Conservation (phyloP, 495 filamentous ascomycete genomes). For the Aspergillus conjunctus region DNA sequence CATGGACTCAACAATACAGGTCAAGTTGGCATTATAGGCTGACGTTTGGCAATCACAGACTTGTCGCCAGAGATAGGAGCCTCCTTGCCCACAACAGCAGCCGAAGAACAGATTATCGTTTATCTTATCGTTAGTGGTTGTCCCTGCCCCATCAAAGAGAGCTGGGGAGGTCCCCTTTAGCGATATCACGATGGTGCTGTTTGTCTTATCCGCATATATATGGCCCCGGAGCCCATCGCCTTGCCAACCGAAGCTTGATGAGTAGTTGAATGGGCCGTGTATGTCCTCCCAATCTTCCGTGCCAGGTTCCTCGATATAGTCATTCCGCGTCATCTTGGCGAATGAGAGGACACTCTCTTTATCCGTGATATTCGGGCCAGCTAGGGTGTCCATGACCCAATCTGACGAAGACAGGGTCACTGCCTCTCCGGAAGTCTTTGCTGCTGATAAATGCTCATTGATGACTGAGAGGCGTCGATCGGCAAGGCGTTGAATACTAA, state of each 20-base stretch:
- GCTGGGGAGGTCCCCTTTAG: conserved; percentile 89
- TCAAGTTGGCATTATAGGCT: conserved; percentile 87
- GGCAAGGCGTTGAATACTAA: conserved; percentile 75
- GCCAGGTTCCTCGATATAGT: conserved; percentile 74
- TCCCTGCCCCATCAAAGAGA: conserved; percentile 91
- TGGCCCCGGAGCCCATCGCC: conserved; percentile 87
- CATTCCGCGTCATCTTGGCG: conserved; percentile 83
- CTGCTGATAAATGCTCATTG: conserved; percentile 71
- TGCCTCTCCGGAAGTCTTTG: conserved; percentile 61
- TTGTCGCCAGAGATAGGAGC: conserved; percentile 81
- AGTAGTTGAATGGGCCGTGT: conserved; percentile 76
- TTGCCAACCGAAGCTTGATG: conserved; percentile 86
- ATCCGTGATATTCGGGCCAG: conserved; percentile 80
- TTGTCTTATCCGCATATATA: conserved; percentile 82
- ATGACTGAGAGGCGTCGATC: conserved; percentile 76
- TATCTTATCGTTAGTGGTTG: conserved; percentile 93
- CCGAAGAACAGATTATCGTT: conserved; percentile 98
- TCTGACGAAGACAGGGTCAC: conserved; percentile 63
- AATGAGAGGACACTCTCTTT: conserved; percentile 82
- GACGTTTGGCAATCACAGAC: conserved; percentile 87
- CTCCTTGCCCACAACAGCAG: conserved; percentile 94
- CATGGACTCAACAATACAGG: conserved; percentile 77
- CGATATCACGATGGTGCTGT: conserved; percentile 85
- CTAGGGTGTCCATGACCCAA: conserved; percentile 81
- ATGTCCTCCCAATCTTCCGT: conserved; percentile 84